Conservation (phyloP, 2,329 filamentous ascomycete genomes). For the Truncatella angustata region DNA sequence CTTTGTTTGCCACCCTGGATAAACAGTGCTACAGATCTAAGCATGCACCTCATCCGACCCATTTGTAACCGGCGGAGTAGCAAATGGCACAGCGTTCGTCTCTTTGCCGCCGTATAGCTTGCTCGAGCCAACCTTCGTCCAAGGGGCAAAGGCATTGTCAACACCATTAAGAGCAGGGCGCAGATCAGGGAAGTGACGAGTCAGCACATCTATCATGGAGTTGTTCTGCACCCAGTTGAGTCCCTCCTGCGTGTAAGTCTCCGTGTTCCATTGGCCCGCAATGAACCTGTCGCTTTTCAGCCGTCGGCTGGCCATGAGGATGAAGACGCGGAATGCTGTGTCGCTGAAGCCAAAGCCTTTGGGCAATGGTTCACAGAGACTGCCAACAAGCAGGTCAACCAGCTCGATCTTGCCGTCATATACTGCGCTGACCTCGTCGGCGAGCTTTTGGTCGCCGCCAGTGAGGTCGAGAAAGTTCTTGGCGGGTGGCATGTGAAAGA, state of each 20-base stretch:
- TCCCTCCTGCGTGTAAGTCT: conserved; percentile 39
- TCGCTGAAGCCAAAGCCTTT: conserved; percentile 46
- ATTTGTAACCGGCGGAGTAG: neutral
- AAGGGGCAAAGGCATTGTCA: conserved; percentile 32
- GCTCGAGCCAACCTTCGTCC: conserved; percentile 24
- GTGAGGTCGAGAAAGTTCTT: conserved; percentile 37
- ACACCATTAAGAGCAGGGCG: conserved; percentile 25
- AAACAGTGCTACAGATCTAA: too few relatives aligned
- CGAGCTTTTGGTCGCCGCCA: conserved; percentile 34
- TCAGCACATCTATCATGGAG: conserved; percentile 41
- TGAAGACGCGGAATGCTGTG: conserved; percentile 44
- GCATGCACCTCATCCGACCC: too few relatives aligned
- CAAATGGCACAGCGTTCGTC: conserved; percentile 18
- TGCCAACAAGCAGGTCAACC: conserved; percentile 41
- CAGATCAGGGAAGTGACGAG: conserved; percentile 41
- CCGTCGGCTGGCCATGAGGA: conserved; percentile 40
- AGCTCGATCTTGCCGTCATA: conserved; percentile 40
- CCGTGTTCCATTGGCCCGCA: conserved; percentile 36
- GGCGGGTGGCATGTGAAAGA: conserved; percentile 36
- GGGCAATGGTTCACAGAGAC: conserved; percentile 39
- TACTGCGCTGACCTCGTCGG: conserved; percentile 32
- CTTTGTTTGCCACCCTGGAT: too few relatives aligned
- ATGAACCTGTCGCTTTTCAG: conserved; percentile 45
- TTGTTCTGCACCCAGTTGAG: conserved; percentile 40
- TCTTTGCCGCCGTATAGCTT: conserved; percentile 23